Evolutionary conservation across 2,329 filamentous ascomycete species (phyloP).

Genomic region (Penicillium palitans): DNA sequence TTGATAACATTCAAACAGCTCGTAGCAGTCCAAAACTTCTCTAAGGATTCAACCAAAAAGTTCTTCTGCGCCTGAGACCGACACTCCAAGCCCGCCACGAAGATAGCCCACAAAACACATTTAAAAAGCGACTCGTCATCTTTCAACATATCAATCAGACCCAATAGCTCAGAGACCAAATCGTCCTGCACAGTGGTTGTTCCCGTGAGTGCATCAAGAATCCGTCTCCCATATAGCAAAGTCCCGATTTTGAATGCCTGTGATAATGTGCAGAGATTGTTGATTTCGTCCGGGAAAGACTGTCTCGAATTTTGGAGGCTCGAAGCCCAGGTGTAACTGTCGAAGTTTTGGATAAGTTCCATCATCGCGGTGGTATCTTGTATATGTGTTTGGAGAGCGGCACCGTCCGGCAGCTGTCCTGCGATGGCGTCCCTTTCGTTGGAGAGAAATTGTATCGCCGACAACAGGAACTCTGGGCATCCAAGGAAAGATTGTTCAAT

Average conservation of each 20-base stretch:
- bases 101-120: constrained; percentile 39
- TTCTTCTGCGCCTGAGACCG: constrained; percentile 23
- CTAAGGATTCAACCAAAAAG: constrained; percentile 27
- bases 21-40: constrained; percentile 33
- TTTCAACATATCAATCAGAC: constrained; percentile 26
- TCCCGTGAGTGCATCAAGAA: constrained; percentile 29
- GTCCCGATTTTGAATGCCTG: constrained; percentile 33
- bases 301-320: constrained; percentile 18
- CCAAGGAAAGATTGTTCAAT: constrained; percentile 40
- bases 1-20: constrained; percentile 37
- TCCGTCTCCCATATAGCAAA: constrained; percentile 34
- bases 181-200: constrained; percentile 18
- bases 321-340: constrained; percentile 30
- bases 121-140: constrained; percentile 31
- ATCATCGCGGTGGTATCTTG: constrained; percentile 20
- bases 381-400: constrained; percentile 4
- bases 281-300: constrained; percentile 16
- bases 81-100: constrained; percentile 36
- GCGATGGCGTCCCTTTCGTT: constrained; percentile 28
- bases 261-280: constrained; percentile 29
- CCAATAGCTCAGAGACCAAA: constrained; percentile 28
- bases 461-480: constrained; percentile 36
- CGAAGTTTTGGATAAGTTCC: constrained; percentile 25
- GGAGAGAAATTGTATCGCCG: constrained; percentile 31
- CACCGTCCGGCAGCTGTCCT: constrained; percentile 4